A percentile compares a stretch with the other conserved stretches of the same genome.
These are phyloP conservation scores for Yamadazyma insecticola DNA, from an alignment of 805 yeast species.

Conservation along the genomic window DNA sequence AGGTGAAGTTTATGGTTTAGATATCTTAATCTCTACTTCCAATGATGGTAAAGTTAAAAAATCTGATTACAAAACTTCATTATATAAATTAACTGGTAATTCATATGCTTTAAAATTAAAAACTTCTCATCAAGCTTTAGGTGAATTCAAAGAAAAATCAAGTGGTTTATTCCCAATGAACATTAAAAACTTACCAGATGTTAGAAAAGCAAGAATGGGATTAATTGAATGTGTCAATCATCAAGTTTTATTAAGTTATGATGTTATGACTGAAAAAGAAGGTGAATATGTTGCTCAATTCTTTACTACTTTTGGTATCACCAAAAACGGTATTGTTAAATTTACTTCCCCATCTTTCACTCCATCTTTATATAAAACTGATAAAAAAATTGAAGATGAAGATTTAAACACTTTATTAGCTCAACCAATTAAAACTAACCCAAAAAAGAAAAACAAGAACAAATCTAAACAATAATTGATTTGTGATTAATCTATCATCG, in stretches of 20 bases:
- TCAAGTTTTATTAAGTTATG: slow-evolving; percentile 63
- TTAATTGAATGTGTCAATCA: slow-evolving; percentile 69
- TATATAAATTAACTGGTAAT: slow-evolving; percentile 68
- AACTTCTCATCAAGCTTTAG: slow-evolving; percentile 61
- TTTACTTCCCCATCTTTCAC: slow-evolving; percentile 55
- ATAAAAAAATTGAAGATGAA: slow-evolving; percentile 51
- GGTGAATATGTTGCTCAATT: slow-evolving; percentile 65
- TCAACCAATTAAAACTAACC: slow-evolving; percentile 46
- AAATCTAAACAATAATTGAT: too few relatives aligned
- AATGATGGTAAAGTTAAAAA: slow-evolving; percentile 61
- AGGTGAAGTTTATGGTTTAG: slow-evolving; percentile 75
- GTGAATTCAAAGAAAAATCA: slow-evolving; percentile 63
- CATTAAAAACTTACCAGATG: slow-evolving; percentile 60
- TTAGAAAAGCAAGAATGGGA: slow-evolving; percentile 70
- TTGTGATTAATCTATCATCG: too few relatives aligned
- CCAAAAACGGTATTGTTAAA: slow-evolving; percentile 67
- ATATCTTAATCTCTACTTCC: slow-evolving; percentile 61
- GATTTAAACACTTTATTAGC: slow-evolving; percentile 43
- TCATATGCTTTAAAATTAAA: slow-evolving; percentile 66
- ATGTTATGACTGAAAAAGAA: slow-evolving; percentile 61
- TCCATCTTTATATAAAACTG: slow-evolving; percentile 45
- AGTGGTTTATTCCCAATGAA: slow-evolving; percentile 63
- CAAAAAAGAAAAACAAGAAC: slow-evolving; percentile 23
- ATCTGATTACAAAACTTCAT: slow-evolving; percentile 58
- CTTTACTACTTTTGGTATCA: slow-evolving; percentile 71